Conservation (phyloP, 805 yeast species). For the Yamadazyma sp. region DNA sequence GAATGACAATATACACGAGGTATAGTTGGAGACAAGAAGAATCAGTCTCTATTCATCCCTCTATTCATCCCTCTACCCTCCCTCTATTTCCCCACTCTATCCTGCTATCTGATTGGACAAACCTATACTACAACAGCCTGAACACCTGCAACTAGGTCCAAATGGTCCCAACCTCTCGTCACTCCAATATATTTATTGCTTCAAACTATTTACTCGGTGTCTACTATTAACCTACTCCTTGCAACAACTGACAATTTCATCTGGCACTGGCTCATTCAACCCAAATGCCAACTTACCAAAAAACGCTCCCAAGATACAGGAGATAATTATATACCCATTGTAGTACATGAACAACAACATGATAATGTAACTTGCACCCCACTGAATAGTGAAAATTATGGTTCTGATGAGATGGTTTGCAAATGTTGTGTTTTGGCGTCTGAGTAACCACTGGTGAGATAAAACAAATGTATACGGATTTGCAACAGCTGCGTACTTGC, state of each 20-base stretch:
- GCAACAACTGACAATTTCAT: conserved; percentile 16
- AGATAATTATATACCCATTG: conserved; percentile 65
- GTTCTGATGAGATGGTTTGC: conserved; percentile 54
- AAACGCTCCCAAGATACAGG: conserved; percentile 61
- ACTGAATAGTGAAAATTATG: conserved; percentile 52
- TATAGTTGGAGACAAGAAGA: no score
- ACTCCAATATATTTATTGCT: no score
- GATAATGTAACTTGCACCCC: conserved; percentile 63
- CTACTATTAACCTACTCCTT: no score
- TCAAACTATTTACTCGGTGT: no score
- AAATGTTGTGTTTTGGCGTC: conserved; percentile 11
- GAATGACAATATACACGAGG: no score
- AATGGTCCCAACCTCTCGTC: no score
- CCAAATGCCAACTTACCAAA: conserved; percentile 57
- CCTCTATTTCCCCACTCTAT: no score
- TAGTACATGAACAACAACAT: conserved; percentile 77
- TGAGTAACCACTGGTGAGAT: conserved; percentile 29
- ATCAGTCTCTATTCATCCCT: no score
- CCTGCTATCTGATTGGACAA: no score
- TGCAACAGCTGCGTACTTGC: not conserved
- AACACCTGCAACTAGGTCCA: no score
- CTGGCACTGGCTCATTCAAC: conserved; percentile 39
- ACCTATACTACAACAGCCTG: no score
- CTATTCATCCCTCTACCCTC: no score
- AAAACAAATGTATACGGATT: conserved; percentile 27